Evolutionary conservation across 2,329 filamentous ascomycete genomes (phyloP).

Genomic region (Aaosphaeria arxii): DNA sequence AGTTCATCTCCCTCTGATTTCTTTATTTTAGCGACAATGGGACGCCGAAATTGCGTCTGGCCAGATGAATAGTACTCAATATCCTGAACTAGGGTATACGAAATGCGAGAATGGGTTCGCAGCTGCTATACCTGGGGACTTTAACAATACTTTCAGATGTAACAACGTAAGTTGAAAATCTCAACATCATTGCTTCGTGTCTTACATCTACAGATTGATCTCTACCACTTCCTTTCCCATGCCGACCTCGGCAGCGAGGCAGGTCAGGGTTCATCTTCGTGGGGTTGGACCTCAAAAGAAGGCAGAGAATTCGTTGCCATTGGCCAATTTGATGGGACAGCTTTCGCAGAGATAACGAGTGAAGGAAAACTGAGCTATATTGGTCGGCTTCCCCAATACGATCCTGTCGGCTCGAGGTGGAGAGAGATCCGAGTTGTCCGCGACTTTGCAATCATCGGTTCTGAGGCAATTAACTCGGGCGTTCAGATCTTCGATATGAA

Average conservation of each 20-base stretch:
- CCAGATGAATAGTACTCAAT: constrained; percentile 21
- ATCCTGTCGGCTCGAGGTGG: constrained; percentile 45
- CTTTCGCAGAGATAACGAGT: constrained; percentile 37
- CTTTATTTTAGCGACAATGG: neutral
- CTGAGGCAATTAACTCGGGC: constrained; percentile 43
- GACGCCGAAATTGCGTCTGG: constrained; percentile 13
- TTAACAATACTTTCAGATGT: constrained; percentile 35
- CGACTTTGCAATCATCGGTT: constrained; percentile 38
- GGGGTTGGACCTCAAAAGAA: constrained; percentile 51
- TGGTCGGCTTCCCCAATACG: constrained; percentile 48
- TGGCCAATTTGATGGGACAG: constrained; percentile 42
- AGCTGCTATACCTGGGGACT: constrained; percentile 28
- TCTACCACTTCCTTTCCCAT: constrained; percentile 55
- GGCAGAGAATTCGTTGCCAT: constrained; percentile 54
- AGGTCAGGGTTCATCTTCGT: constrained; percentile 42
- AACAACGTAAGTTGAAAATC: constrained; percentile 25
- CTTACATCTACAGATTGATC: constrained; percentile 41
- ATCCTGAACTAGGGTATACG: constrained; percentile 25
- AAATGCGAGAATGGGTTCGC: constrained; percentile 32
- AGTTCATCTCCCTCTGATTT: too few species aligned
- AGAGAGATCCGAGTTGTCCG: constrained; percentile 46
- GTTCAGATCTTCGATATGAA: constrained; percentile 62
- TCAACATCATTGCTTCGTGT: too few species aligned
- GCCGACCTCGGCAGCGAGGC: constrained; percentile 46
- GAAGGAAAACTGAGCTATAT: constrained; percentile 51